Evolutionary conservation across 1,284 basidiomycete genomes (phyloP), one percentile per base, ranked within the genome.

Genomic region (Tilletia setariae): DNA sequence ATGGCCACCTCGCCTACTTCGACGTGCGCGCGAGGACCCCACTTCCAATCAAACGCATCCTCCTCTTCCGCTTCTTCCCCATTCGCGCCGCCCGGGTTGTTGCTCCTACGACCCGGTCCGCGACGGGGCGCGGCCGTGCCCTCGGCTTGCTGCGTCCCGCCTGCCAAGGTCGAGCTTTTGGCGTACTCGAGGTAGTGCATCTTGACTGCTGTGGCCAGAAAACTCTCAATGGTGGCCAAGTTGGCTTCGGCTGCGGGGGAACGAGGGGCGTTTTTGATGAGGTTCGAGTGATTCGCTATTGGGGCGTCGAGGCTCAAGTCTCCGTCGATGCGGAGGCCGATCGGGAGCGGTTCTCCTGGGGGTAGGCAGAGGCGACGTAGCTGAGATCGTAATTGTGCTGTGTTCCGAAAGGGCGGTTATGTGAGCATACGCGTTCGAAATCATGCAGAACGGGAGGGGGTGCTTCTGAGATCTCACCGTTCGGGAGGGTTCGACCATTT

Each of bases 1-100:
- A 82, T 76, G 21, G 73, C 71, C 21, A 67, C 44, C 70, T 83
- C 81, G 1, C 79, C 77, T 2, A 83, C 65, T 66, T 83, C 82
- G 25, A 68, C 70, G 35, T 82, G 79, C 16, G 78, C 74, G 1
- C 82, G 63, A 44, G 77, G 74, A 4, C 82, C 82, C 82, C 82
- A 83, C 28, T 76, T 65, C 77, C 79, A 83, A 53, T 81, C 82
- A 43, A 80, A 65, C 1, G 43, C 51, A 16, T 78, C 76, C 21
- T 79, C 81, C 23, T 78, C 76, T 21, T 79, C 81, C 1, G 69
- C 73, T 1, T 51, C 51, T n/a, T 71, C 70, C 3, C 47, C 65
- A 30, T 70, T 64, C 2, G 61, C 49, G 56, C 63, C 21, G 47
- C 49, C 46, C 8, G 28, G 40, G 40, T 66, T 28, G 21, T 67